These are phyloP conservation scores for Dactylellina drechsleri DNA, from an alignment of 2,329 filamentous ascomycete genomes.

Conservation along the genomic window DNA sequence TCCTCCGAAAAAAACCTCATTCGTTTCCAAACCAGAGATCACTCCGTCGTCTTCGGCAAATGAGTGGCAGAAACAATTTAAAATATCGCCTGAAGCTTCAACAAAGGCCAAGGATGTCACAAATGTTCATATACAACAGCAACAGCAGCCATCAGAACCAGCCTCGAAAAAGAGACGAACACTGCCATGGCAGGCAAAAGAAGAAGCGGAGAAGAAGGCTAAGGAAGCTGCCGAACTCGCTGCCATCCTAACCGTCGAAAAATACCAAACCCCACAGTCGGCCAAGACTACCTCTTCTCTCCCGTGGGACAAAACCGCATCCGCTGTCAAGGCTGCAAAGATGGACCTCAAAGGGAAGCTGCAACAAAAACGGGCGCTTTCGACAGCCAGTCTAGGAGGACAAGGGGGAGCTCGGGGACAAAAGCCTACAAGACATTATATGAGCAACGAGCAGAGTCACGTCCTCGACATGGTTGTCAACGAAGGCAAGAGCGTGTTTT, in stretches of 20 bases:
- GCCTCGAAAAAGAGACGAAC: slow-evolving; percentile 37
- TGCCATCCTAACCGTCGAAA: slow-evolving; percentile 27
- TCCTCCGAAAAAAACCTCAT: neutral
- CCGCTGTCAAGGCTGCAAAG: slow-evolving; percentile 72
- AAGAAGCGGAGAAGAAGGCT: slow-evolving; percentile 32
- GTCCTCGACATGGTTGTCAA: slow-evolving; percentile 85
- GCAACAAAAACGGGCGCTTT: slow-evolving; percentile 42
- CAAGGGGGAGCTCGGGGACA: slow-evolving; percentile 6
- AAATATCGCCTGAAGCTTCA: slow-evolving; percentile 13
- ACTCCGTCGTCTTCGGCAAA: slow-evolving; percentile 25
- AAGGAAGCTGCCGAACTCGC: slow-evolving; percentile 43
- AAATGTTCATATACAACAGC: slow-evolving; percentile 13
- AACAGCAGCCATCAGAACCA: slow-evolving; percentile 16
- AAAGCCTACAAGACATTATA: slow-evolving; percentile 41
- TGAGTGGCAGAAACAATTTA: slow-evolving; percentile 43
- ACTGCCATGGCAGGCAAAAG: slow-evolving; percentile 39
- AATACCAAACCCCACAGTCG: slow-evolving; percentile 55
- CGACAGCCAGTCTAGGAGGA: slow-evolving; percentile 35
- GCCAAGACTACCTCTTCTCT: slow-evolving; percentile 59
- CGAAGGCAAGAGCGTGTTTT: slow-evolving; percentile 88
- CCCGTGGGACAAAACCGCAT: slow-evolving; percentile 78
- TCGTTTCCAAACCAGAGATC: neutral
- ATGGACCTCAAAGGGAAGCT: slow-evolving; percentile 48
- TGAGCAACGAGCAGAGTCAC: slow-evolving; percentile 75
- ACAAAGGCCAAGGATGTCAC: slow-evolving; percentile 7